Conservation (phyloP, 306 rosid genomes). For the Dalbergia cochinchinensis region DNA sequence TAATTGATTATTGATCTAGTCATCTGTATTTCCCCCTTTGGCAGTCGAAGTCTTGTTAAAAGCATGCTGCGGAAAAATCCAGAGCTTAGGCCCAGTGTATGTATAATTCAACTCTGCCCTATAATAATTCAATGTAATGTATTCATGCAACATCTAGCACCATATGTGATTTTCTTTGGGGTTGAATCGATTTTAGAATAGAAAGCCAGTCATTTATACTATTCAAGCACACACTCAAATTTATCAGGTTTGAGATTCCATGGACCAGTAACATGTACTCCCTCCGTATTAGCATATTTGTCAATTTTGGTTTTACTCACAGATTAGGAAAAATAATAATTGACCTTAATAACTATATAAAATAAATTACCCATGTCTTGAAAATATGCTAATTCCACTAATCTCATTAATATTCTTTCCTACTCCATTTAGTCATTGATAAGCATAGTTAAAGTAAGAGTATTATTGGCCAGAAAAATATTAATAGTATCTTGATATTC, state of each 20-base stretch:
- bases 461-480: too few species aligned
- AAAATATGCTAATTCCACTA: too few species aligned
- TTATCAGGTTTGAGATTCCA: constrained; percentile 26
- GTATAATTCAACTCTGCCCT: constrained; percentile 55
- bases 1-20: constrained; percentile 41
- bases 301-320: too few species aligned
- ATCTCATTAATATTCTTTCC: too few species aligned
- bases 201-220: constrained; percentile 4
- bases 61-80: constrained; percentile 99
- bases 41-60: constrained; percentile 94
- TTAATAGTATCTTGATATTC: too few species aligned
- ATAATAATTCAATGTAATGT: constrained; percentile 42
- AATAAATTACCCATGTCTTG: too few species aligned
- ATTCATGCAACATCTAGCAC: constrained; percentile 32
- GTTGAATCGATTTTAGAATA: constrained; percentile 15
- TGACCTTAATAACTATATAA: too few species aligned
- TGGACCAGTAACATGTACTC: constrained; percentile 9
- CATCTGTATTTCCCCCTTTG: constrained; percentile 50
- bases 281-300: too few species aligned
- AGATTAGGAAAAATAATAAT: too few species aligned
- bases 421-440: too few species aligned
- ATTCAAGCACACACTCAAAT: constrained; percentile 2
- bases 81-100: constrained; percentile 95
- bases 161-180: background rate
- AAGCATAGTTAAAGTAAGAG: too few species aligned